These are phyloP conservation scores for Desmodesmus armatus DNA, from an alignment of 139 green algal species.

Conservation along the genomic window DNA sequence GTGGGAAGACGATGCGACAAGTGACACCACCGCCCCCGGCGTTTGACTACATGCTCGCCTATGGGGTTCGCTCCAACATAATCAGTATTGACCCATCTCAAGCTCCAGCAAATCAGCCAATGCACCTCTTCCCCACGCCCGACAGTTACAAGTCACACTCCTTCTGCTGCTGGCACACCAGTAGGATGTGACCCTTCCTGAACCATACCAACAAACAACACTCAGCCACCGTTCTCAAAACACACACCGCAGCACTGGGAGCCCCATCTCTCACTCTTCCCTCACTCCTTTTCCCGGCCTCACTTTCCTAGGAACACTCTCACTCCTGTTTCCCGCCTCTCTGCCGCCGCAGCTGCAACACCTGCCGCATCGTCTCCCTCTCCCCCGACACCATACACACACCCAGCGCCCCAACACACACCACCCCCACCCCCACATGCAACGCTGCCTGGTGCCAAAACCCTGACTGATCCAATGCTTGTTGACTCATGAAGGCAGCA, in stretches of 20 bases:
- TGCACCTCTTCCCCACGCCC: not conserved
- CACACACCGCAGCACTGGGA: too few relatives aligned
- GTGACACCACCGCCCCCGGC: too few relatives aligned
- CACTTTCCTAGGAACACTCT: too few relatives aligned
- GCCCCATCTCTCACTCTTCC: too few relatives aligned
- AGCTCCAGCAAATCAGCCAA: not conserved
- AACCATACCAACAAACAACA: not conserved
- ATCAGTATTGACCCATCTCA: not conserved
- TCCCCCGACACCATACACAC: constrained; percentile 41
- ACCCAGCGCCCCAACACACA: constrained; percentile 45
- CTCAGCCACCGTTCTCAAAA: not conserved
- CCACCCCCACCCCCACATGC: constrained; percentile 60
- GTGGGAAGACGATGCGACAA: too few relatives aligned
- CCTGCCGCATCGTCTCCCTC: constrained; percentile 36
- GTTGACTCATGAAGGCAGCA: not conserved
- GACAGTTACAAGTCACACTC: not conserved
- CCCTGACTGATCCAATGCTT: not conserved
- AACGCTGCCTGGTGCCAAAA: constrained; percentile 3
- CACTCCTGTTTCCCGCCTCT: constrained; percentile 31
- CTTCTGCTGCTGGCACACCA: not conserved
- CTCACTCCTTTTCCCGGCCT: too few relatives aligned
- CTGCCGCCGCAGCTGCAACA: constrained; percentile 41
- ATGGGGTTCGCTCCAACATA: too few relatives aligned
- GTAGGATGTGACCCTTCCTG: not conserved
- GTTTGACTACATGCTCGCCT: too few relatives aligned